A percentile compares a stretch with the other conserved stretches of the same genome.
Conservation (phyloP, 2,329 filamentous ascomycete genomes). For the Clonostachys rosea region DNA sequence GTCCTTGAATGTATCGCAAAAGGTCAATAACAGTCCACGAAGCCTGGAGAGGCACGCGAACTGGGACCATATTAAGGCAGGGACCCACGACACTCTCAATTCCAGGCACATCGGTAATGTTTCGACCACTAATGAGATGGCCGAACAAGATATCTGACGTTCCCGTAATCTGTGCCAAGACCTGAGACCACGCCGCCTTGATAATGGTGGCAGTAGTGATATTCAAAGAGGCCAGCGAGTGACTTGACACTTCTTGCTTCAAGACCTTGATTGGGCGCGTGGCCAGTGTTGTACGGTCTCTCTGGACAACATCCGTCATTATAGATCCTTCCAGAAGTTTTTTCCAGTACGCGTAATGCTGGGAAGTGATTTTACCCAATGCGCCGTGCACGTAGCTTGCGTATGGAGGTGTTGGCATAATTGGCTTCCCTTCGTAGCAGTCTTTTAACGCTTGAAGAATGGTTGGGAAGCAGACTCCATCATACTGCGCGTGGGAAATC, state of each 20-base stretch:
- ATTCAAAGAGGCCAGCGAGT: slow-evolving; percentile 7
- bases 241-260: slow-evolving; percentile 2
- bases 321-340: slow-evolving; percentile 27
- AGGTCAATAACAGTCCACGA: slow-evolving; percentile 27
- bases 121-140: slow-evolving; percentile 32
- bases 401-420: slow-evolving; percentile 18
- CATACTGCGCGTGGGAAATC: slow-evolving; percentile 40
- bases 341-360: slow-evolving; percentile 32
- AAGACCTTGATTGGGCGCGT: neutral
- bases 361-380: slow-evolving; percentile 1
- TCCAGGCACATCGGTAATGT: slow-evolving; percentile 19
- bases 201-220: slow-evolving; percentile 28
- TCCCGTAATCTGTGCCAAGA: slow-evolving; percentile 27
- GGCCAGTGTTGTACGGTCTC: neutral
- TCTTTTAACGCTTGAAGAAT: slow-evolving; percentile 27
- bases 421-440: slow-evolving; percentile 20
- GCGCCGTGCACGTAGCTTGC: slow-evolving; percentile 14
- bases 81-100: slow-evolving; percentile 29
- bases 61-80: slow-evolving; percentile 34
- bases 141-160: slow-evolving; percentile 32
- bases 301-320: slow-evolving; percentile 14
- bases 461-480: slow-evolving; percentile 35
- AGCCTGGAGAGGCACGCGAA: slow-evolving; percentile 19
- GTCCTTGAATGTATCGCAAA: slow-evolving; percentile 30
- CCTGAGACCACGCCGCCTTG: slow-evolving; percentile 38